A percentile compares a stretch with the other conserved stretches of the same genome.
Evolutionary conservation across 345 rosid genomes (phyloP).

Genomic region (Acer campestre): DNA sequence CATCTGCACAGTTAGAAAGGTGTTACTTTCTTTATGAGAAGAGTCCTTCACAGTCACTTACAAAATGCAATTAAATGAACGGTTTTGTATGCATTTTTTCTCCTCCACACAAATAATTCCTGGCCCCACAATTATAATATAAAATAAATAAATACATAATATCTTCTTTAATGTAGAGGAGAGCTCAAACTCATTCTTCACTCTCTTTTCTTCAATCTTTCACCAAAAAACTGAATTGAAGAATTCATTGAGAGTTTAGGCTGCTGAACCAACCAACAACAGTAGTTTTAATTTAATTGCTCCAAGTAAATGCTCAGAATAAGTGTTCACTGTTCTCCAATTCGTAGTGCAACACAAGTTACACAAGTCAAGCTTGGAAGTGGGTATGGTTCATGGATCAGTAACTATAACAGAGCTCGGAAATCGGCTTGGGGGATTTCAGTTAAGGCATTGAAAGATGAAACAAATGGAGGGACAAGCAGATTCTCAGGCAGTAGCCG

Average conservation of each 20-base stretch:
- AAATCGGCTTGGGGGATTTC: slow-evolving; percentile 36
- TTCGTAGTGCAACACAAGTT: slow-evolving; percentile 46
- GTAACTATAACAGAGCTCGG: slow-evolving; percentile 28
- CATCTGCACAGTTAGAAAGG: slow-evolving; percentile 27
- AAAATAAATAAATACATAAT: not conserved
- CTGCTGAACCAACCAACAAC: not conserved
- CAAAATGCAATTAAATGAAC: not conserved
- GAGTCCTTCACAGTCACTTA: not conserved
- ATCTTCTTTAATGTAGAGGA: not conserved
- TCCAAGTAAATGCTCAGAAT: slow-evolving; percentile 59
- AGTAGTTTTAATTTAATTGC: not conserved
- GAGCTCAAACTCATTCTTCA: not conserved
- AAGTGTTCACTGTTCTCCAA: slow-evolving; percentile 51
- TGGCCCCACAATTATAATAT: slow-evolving; percentile 17
- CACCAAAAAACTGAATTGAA: slow-evolving; percentile 1
- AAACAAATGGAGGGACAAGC: slow-evolving; percentile 52
- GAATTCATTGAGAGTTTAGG: not conserved
- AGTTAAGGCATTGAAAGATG: slow-evolving; percentile 66
- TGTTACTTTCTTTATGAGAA: slow-evolving; percentile 2
- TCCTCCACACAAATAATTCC: slow-evolving; percentile 39
- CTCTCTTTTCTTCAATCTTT: slow-evolving; percentile 22
- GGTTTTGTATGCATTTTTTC: slow-evolving; percentile 22
- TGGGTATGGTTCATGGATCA: slow-evolving; percentile 41
- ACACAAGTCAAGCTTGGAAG: slow-evolving; percentile 49
- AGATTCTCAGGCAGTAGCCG: slow-evolving; percentile 68